Evolutionary conservation across 371 early-diverging fungal species (phyloP), one percentile per base, ranked within the genome.

Genomic region (Mucor saturninus): DNA sequence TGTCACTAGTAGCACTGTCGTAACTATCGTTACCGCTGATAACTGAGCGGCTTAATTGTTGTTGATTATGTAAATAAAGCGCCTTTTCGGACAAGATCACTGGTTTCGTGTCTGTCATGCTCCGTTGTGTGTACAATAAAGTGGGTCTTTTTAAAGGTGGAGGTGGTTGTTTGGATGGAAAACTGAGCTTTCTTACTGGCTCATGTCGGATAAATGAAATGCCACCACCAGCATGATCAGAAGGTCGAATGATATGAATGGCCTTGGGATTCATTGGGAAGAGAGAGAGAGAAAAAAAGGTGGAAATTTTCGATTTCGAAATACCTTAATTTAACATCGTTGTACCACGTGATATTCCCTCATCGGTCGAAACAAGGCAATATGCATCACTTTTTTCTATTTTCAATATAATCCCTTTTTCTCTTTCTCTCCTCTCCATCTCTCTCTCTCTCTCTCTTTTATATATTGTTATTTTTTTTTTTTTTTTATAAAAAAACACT

Each of bases 211-310:
- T 46, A 3, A 46, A 26, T 21, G 46, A 15, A 21, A 46, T 46
- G 5, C 46, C 46, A 15, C 46, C 46, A 15, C 46, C 21, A 31
- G 45, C 43, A 30, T 43, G 21, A 40, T 53, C 38, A 51, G 45
- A 37, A 21, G 63, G 68, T 7, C 68, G 56, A 31, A 67, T 53
- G 43, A 67, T 67, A 35, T 67, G 62, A 14, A 62, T 53, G 32
- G 68, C 68, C 54, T 67, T 67, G 21, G 68, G 68, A 46, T 46
- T 46, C 46, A 46, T 46, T 4, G 2, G 21, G 21, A 21, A 46
- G 21, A 21, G 21, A 46, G 15, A 45, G n/a, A 42, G 13, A 43
- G 15, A 13, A 43, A 43, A 14, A 43, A 43, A 5, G 40, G 40
- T 11, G n/a, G n/a, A 43, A 43, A 43, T 21, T 21, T 21, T 21